Conservation (phyloP, 805 yeast genomes). For the Middelhovenomyces tepae region DNA sequence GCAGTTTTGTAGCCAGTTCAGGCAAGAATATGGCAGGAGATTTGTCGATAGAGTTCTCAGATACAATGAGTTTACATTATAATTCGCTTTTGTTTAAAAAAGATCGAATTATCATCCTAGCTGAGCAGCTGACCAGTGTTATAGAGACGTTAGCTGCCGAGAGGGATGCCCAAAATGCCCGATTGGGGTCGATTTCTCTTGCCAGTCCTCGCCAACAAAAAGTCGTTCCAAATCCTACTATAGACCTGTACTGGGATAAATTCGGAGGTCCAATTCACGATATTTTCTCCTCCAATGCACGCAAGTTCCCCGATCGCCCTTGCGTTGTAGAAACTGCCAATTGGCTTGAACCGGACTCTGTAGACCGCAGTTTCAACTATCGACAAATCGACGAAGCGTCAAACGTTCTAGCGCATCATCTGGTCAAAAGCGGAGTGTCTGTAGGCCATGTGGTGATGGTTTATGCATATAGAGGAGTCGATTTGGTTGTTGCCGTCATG, state of each 20-base stretch:
- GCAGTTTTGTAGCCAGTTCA: constrained; percentile 14
- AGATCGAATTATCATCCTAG: constrained; percentile 58
- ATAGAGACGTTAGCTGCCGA: constrained; percentile 28
- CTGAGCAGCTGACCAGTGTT: constrained; percentile 64
- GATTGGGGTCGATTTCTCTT: constrained; percentile 48
- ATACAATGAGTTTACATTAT: constrained; percentile 43
- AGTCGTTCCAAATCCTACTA: constrained; percentile 78
- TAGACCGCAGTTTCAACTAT: constrained; percentile 71
- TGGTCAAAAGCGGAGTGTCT: constrained; percentile 69
- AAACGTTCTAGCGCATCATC: constrained; percentile 83
- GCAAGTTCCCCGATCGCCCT: constrained; percentile 69
- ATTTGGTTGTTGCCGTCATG: constrained; percentile 91
- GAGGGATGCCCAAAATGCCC: constrained; percentile 7
- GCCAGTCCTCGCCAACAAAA: constrained; percentile 56
- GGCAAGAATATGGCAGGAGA: constrained; percentile 36
- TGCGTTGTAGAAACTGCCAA: constrained; percentile 91
- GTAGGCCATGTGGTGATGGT: constrained; percentile 96
- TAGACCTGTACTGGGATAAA: constrained; percentile 80
- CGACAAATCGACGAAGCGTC: constrained; percentile 87
- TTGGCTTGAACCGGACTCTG: constrained; percentile 32
- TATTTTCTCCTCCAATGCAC: constrained; percentile 83
- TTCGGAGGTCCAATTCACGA: constrained; percentile 96
- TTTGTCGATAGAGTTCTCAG: constrained; percentile 42
- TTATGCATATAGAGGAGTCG: constrained; percentile 96
- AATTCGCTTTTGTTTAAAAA: constrained; percentile 67